A percentile compares a stretch with the other conserved stretches of the same genome.
phyloP scores from a whole-genome alignment of 768 basidiomycete genomes.

The Gautieria morchelliformis region DNA sequence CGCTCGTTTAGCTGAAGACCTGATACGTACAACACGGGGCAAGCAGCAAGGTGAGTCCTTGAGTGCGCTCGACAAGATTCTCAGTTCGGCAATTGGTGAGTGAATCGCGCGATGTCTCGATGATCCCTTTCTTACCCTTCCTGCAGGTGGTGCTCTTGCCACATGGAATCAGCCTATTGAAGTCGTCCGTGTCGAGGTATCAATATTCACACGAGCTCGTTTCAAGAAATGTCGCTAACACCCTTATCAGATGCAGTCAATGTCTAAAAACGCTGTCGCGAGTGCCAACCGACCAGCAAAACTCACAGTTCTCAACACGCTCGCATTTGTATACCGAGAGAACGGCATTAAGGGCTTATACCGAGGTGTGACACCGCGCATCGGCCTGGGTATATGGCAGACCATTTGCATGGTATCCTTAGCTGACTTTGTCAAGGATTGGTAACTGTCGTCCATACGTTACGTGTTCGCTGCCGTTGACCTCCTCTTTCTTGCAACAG shows the following conservation, averaged over 20 bases:
- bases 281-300: constrained; percentile 81
- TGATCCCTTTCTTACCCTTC: neutral
- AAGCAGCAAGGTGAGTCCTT: constrained; percentile 69
- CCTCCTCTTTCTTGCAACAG: constrained; percentile 19
- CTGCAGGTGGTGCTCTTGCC: constrained; percentile 71
- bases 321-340: constrained; percentile 91
- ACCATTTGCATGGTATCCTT: constrained; percentile 99
- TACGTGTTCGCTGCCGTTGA: neutral
- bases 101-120: neutral
- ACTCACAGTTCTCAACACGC: constrained; percentile 83
- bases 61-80: constrained; percentile 75
- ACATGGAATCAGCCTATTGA: constrained; percentile 99
- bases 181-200: constrained; percentile 90
- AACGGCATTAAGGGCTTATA: constrained; percentile 96
- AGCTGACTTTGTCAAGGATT: constrained; percentile 89
- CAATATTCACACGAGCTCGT: constrained; percentile 4
- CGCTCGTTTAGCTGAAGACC: constrained; percentile 80
- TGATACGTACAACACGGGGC: constrained; percentile 69
- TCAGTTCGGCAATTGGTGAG: constrained; percentile 66
- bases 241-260: constrained; percentile 86
- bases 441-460: constrained; percentile 32
- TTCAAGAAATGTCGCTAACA: neutral
- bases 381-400: constrained; percentile 94
- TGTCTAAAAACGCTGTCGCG: constrained; percentile 65
- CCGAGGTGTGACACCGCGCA: constrained; percentile 94